These are phyloP conservation scores for Arthrobotrys entomopaga DNA, from an alignment of 2,329 filamentous ascomycete species.

Conservation along the genomic window DNA sequence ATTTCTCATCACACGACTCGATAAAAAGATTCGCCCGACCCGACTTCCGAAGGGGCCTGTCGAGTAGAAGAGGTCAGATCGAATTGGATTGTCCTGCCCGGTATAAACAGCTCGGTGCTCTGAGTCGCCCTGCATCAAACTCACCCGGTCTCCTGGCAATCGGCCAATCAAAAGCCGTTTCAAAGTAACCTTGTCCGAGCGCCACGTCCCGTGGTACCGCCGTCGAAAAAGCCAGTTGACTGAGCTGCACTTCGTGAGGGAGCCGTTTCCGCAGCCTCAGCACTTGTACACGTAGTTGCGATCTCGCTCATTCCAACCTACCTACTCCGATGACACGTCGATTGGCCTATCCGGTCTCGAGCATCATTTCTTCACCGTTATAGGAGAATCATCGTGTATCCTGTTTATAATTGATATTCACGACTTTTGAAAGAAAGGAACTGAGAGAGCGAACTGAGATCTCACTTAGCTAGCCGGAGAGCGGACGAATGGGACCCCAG, in stretches of 20 bases:
- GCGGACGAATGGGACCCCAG: not conserved
- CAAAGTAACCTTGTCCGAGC: constrained; percentile 54
- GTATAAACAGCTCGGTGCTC: constrained; percentile 28
- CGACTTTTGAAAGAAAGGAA: too few species aligned
- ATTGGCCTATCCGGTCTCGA: constrained; percentile 34
- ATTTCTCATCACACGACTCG: constrained; percentile 52
- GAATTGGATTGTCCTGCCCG: constrained; percentile 21
- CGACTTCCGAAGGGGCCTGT: constrained; percentile 17
- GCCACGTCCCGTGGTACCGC: constrained; percentile 55
- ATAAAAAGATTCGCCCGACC: not conserved
- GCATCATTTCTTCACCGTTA: not conserved
- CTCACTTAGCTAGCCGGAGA: not conserved
- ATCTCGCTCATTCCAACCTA: constrained; percentile 22
- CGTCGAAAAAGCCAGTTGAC: constrained; percentile 11
- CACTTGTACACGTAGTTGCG: constrained; percentile 53
- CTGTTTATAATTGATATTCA: not conserved
- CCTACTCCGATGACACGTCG: constrained; percentile 55
- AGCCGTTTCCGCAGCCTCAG: constrained; percentile 25
- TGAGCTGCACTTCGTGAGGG: constrained; percentile 38
- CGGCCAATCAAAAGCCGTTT: constrained; percentile 54
- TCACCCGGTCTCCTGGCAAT: constrained; percentile 10
- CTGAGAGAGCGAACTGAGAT: too few species aligned
- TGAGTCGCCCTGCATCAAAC: constrained; percentile 44
- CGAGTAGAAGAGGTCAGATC: constrained; percentile 14
- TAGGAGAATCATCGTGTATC: not conserved